Evolutionary conservation across 208 protist species (phyloP).

Genomic region (Trypanosoma avium): DNA sequence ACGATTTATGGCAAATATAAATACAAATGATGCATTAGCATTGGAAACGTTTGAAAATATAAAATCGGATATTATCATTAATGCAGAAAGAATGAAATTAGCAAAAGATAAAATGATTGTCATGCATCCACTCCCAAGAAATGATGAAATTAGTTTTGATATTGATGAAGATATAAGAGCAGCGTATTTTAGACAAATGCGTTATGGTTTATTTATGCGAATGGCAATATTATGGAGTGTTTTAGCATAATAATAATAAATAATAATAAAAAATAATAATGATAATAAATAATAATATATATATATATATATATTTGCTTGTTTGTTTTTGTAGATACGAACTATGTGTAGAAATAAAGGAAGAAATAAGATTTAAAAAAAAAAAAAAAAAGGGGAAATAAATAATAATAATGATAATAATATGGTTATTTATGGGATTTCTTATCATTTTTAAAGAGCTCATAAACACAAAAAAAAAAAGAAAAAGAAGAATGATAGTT

Average conservation of each 20-base stretch:
- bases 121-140: constrained; percentile 98
- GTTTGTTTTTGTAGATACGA: neutral
- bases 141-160: constrained; percentile 95
- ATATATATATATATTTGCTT: too few species aligned
- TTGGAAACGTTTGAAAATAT: constrained; percentile 86
- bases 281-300: neutral
- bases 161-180: constrained; percentile 94
- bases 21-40: constrained; percentile 46
- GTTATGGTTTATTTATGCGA: constrained; percentile 97
- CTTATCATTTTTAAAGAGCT: too few species aligned
- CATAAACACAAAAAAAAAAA: too few species aligned
- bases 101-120: constrained; percentile 94
- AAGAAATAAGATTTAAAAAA: neutral
- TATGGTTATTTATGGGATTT: too few species aligned
- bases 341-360: neutral
- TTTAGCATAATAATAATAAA: constrained; percentile 36
- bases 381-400: too few species aligned
- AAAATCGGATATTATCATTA: constrained; percentile 74
- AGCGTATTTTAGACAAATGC: constrained; percentile 98
- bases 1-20: constrained; percentile 76
- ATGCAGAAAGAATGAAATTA: constrained; percentile 56
- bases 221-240: constrained; percentile 97
- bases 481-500: too few species aligned
- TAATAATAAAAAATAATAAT: constrained; percentile 13
- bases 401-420: too few species aligned